Evolutionary conservation across 345 rosid genomes (phyloP).

Genomic region (Populus nigra): DNA sequence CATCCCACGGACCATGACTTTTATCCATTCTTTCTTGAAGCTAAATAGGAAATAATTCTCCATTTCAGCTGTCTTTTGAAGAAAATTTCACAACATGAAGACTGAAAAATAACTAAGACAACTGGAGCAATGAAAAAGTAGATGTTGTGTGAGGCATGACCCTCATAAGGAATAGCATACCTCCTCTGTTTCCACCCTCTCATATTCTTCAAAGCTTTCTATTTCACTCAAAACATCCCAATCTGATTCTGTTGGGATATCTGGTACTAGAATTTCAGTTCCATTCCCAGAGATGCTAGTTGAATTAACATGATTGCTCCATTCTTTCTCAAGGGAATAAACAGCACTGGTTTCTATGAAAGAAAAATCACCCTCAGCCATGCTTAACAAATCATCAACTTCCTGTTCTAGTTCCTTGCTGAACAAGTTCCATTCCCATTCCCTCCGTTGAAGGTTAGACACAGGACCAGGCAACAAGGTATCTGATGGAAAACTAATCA

Average conservation of each 20-base stretch:
- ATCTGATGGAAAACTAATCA: slow-evolving; percentile 74
- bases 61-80: slow-evolving; percentile 23
- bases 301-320: slow-evolving; percentile 36
- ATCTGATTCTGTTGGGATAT: slow-evolving; percentile 60
- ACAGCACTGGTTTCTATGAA: slow-evolving; percentile 43
- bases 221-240: slow-evolving; percentile 64
- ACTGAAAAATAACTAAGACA: background rate
- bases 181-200: slow-evolving; percentile 81
- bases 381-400: slow-evolving; percentile 27
- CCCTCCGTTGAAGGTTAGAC: slow-evolving; percentile 50
- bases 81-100: background rate
- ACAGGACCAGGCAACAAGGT: slow-evolving; percentile 61
- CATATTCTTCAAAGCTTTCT: slow-evolving; percentile 66
- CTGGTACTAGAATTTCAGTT: slow-evolving; percentile 37
- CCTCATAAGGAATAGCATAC: slow-evolving; percentile 41
- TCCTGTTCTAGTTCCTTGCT: slow-evolving; percentile 39
- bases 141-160: background rate
- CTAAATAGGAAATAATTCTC: slow-evolving; percentile 43
- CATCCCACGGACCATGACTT: slow-evolving; percentile 73
- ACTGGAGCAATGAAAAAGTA: background rate
- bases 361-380: slow-evolving; percentile 28
- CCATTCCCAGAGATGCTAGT: slow-evolving; percentile 42
- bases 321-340: slow-evolving; percentile 61
- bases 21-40: slow-evolving; percentile 83
- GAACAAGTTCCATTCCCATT: slow-evolving; percentile 83